phyloP scores from a whole-genome alignment of 1,284 basidiomycete genomes.

The Leccinum pallidistipes region DNA sequence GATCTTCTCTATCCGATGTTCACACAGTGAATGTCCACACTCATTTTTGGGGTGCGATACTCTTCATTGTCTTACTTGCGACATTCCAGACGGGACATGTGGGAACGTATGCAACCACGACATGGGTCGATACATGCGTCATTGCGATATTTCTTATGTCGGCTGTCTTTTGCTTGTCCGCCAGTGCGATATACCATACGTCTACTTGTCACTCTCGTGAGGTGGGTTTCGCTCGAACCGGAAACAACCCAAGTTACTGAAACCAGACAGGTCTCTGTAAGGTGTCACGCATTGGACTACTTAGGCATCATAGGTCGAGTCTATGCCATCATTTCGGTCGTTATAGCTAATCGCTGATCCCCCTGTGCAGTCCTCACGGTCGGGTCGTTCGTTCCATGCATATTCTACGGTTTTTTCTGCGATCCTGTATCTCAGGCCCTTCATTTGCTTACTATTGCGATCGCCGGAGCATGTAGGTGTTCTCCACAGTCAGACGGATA shows the following conservation, averaged over 20 bases:
- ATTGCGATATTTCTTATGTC: conserved; percentile 72
- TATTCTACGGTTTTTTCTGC: conserved; percentile 76
- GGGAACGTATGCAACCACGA: conserved; percentile 48
- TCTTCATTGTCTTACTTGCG: conserved; percentile 64
- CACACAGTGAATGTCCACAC: conserved; percentile 85
- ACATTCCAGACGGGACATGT: conserved; percentile 54
- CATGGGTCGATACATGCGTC: conserved; percentile 64
- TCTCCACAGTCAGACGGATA: conserved; percentile 1
- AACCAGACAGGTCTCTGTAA: conserved; percentile 43
- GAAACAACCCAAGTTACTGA: neutral
- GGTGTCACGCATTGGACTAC: conserved; percentile 70
- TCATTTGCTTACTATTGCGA: conserved; percentile 55
- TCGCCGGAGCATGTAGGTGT: conserved; percentile 61
- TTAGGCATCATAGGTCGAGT: conserved; percentile 61
- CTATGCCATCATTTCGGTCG: neutral
- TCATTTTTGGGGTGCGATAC: conserved; percentile 74
- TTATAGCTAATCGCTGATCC: conserved; percentile 1
- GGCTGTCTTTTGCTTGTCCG: conserved; percentile 72
- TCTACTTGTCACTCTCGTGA: conserved; percentile 71
- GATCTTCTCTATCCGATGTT: conserved; percentile 10
- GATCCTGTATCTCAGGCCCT: conserved; percentile 49
- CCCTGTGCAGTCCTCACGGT: conserved; percentile 55
- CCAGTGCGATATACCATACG: conserved; percentile 80
- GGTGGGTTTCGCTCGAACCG: conserved; percentile 39
- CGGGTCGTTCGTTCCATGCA: conserved; percentile 78